Percentiles rank a stretch among this genome's conserved stretches.
These are phyloP conservation scores for Leersia perrieri DNA, from an alignment of 176 grass and related monocot genomes.

Conservation along the genomic window DNA sequence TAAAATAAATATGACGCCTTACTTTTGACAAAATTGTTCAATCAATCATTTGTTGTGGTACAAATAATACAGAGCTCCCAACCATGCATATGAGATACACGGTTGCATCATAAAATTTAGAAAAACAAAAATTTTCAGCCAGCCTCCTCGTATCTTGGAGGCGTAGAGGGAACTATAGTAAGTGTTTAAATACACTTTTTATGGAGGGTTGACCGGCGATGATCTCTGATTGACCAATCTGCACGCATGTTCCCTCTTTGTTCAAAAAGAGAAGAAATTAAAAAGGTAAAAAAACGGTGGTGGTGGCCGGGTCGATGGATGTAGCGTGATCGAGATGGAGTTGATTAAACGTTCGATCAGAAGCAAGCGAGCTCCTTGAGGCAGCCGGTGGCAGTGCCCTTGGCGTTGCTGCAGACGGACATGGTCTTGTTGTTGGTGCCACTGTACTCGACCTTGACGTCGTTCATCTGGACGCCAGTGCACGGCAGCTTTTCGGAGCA, in stretches of 20 bases:
- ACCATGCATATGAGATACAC: not conserved
- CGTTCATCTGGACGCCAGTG: slow-evolving; percentile 24
- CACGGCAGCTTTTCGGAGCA: slow-evolving; percentile 52
- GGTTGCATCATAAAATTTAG: not conserved
- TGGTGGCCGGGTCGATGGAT: not conserved
- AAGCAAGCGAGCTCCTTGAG: slow-evolving; percentile 30
- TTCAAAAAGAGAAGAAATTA: not conserved
- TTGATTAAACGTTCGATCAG: not conserved
- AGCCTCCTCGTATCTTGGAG: not conserved
- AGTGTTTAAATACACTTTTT: not conserved
- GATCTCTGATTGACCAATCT: not conserved
- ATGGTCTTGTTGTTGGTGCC: slow-evolving; percentile 34
- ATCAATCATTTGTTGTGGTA: not conserved
- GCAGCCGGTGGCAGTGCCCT: not conserved
- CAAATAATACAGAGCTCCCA: not conserved
- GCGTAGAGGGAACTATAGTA: not conserved
- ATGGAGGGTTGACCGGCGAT: not conserved
- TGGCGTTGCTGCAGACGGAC: slow-evolving; percentile 13
- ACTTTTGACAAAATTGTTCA: no score
- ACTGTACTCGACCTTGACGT: slow-evolving; percentile 39
- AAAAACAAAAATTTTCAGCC: not conserved
- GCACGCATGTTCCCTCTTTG: not conserved
- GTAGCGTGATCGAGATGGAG: not conserved
- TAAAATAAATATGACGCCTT: no score
- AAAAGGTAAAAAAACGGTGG: not conserved